Evolutionary conservation across 2,329 filamentous ascomycete genomes (phyloP).

Genomic region (Aspergillus oerlinghausenensis): DNA sequence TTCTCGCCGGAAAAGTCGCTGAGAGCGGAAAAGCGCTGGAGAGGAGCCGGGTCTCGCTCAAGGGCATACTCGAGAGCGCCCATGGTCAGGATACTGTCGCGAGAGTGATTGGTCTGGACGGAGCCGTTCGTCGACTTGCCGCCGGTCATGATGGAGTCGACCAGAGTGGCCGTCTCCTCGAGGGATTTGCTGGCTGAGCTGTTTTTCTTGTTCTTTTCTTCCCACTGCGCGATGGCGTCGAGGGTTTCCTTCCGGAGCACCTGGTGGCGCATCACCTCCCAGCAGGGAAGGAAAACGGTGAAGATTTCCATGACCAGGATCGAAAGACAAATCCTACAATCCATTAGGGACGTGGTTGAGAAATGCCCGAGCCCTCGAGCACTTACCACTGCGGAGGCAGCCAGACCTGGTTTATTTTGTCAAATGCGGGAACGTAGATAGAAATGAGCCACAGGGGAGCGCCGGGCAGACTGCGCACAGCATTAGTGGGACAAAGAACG

Average conservation of each 20-base stretch:
- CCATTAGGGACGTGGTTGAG: background rate
- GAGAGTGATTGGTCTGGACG: constrained; percentile 33
- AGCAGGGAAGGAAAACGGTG: constrained; percentile 60
- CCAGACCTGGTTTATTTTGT: constrained; percentile 50
- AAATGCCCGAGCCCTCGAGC: background rate
- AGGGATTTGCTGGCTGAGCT: constrained; percentile 24
- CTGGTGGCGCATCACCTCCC: constrained; percentile 47
- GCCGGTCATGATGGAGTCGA: constrained; percentile 25
- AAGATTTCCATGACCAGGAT: constrained; percentile 61
- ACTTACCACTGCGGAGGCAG: constrained; percentile 60
- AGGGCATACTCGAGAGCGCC: constrained; percentile 59
- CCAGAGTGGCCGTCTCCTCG: constrained; percentile 24
- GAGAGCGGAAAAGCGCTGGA: constrained; percentile 61
- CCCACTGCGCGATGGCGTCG: constrained; percentile 36
- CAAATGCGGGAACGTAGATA: constrained; percentile 53
- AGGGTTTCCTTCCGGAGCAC: constrained; percentile 31
- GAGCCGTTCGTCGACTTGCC: constrained; percentile 33
- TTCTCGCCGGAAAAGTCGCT: constrained; percentile 69
- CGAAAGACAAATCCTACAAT: constrained; percentile 48
- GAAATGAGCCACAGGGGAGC: constrained; percentile 62
- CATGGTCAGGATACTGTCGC: constrained; percentile 54
- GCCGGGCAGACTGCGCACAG: constrained; percentile 51
- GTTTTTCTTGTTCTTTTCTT: constrained; percentile 27
- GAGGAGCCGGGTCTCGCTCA: constrained; percentile 52
- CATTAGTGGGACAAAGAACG: background rate